These are phyloP conservation scores for Juncus inflexus DNA, from an alignment of 176 grass and related monocot species.

Conservation along the genomic window DNA sequence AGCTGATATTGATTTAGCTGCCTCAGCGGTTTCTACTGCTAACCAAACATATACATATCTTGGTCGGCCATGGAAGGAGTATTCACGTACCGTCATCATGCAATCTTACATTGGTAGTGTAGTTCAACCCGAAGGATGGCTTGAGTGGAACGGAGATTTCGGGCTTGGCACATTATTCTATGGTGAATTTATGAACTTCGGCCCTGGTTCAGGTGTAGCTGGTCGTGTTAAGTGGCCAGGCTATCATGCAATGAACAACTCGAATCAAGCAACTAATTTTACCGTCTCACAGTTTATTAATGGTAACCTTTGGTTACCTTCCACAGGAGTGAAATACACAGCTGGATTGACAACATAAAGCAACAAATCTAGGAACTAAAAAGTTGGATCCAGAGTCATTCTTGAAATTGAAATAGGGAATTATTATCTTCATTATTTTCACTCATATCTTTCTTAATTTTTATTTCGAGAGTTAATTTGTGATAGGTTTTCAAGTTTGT, in stretches of 20 bases:
- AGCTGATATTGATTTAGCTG: conserved; percentile 27
- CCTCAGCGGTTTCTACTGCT: conserved; percentile 3
- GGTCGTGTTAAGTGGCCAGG: conserved; percentile 51
- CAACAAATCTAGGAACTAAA: too few species aligned
- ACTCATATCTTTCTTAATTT: too few species aligned
- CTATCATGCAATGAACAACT: conserved; percentile 40
- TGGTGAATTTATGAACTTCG: conserved; percentile 55
- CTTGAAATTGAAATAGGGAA: too few species aligned
- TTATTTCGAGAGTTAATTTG: too few species aligned
- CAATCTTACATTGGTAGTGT: conserved; percentile 40
- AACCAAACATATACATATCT: conserved; percentile 36
- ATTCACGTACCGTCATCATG: conserved; percentile 58
- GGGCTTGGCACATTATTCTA: conserved; percentile 50
- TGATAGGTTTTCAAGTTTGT: too few species aligned
- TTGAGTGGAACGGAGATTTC: conserved; percentile 47
- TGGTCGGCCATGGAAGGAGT: conserved; percentile 53
- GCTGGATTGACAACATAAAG: conserved; percentile 3
- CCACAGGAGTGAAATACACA: conserved; percentile 39
- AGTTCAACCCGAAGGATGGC: conserved; percentile 45
- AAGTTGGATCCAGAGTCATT: too few species aligned
- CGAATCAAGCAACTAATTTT: conserved; percentile 35
- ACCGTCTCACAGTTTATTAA: conserved; percentile 53
- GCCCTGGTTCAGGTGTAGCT: conserved; percentile 32
- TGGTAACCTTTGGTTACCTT: conserved; percentile 46
- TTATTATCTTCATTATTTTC: too few species aligned